These are phyloP conservation scores for Verticillium longisporum DNA, from an alignment of 2,329 filamentous ascomycete species.

Conservation along the genomic window DNA sequence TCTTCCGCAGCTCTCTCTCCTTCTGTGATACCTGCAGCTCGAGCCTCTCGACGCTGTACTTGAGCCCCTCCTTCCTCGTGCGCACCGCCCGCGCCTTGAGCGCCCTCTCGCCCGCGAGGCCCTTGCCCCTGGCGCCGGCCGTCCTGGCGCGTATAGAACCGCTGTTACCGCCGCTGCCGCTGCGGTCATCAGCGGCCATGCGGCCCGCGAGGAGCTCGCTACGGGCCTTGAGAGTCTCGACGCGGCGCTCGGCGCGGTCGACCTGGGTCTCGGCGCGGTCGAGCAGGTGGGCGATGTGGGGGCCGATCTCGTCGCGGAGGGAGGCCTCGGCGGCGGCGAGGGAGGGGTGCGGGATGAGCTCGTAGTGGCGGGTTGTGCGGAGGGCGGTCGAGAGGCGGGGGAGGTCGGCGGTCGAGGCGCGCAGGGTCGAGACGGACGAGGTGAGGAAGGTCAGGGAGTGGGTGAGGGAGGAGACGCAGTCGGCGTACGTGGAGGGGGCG, in stretches of 20 bases:
- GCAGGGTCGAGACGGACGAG: constrained; percentile 51
- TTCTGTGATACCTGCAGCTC: constrained; percentile 78
- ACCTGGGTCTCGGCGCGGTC: constrained; percentile 77
- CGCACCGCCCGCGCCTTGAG: constrained; percentile 54
- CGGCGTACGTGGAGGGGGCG: constrained; percentile 34
- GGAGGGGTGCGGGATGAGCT: constrained; percentile 80
- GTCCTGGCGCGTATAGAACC: constrained; percentile 7
- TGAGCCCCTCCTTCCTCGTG: constrained; percentile 77
- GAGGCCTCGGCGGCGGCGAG: constrained; percentile 76
- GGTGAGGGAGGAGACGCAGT: constrained; percentile 54
- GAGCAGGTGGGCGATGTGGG: constrained; percentile 73
- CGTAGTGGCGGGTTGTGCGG: constrained; percentile 65
- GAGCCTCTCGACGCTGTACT: constrained; percentile 79
- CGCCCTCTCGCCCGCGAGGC: constrained; percentile 46
- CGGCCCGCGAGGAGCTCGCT: constrained; percentile 76
- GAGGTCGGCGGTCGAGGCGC: constrained; percentile 49
- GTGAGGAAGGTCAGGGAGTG: constrained; percentile 55
- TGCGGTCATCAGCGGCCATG: constrained; percentile 28
- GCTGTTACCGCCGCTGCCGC: no score
- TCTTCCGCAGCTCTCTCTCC: constrained; percentile 50
- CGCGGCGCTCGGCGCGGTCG: constrained; percentile 73
- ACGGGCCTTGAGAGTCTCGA: constrained; percentile 76
- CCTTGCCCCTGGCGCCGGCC: constrained; percentile 10
- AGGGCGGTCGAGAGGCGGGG: constrained; percentile 49
- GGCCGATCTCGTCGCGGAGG: constrained; percentile 83